Conservation (phyloP, 768 basidiomycete species). For the Candolleomyces eurysporus region DNA sequence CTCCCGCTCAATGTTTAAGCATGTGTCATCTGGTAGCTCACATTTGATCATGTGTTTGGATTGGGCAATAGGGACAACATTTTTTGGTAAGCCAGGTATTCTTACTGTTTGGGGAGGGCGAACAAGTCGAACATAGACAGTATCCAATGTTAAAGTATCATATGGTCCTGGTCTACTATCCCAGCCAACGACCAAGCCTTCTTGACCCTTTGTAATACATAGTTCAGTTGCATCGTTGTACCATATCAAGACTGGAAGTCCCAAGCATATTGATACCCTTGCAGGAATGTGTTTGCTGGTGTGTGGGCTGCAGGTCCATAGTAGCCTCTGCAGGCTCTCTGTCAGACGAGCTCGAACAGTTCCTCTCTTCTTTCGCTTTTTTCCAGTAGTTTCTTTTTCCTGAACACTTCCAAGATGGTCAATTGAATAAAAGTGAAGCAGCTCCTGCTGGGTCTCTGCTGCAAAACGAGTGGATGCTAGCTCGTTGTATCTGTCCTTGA, state of each 20-base stretch:
- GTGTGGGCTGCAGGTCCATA: slow-evolving; percentile 19
- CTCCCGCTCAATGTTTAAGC: slow-evolving; percentile 13
- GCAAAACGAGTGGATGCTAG: slow-evolving; percentile 33
- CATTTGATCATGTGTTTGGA: slow-evolving; percentile 1
- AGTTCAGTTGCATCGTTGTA: slow-evolving; percentile 31
- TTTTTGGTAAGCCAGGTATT: slow-evolving; percentile 23
- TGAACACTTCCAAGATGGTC: slow-evolving; percentile 21
- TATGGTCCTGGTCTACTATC: slow-evolving; percentile 8
- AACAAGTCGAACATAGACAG: slow-evolving; percentile 26
- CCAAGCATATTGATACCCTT: slow-evolving; percentile 26
- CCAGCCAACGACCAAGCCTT: slow-evolving; percentile 27
- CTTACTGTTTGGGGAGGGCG: slow-evolving; percentile 21
- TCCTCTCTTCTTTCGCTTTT: background rate
- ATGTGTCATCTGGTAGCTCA: slow-evolving; percentile 11
- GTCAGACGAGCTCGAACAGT: background rate
- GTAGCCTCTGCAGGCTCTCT: slow-evolving; percentile 12
- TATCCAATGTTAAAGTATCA: slow-evolving; percentile 19
- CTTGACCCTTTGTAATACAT: slow-evolving; percentile 34
- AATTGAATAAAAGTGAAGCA: slow-evolving; percentile 16
- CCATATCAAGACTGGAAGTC: slow-evolving; percentile 31
- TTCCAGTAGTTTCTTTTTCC: background rate
- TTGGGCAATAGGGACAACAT: slow-evolving; percentile 25
- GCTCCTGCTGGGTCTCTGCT: slow-evolving; percentile 22
- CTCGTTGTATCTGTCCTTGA: slow-evolving; percentile 36
- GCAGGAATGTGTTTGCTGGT: slow-evolving; percentile 21